Conservation (phyloP, 192 early-diverging fungal genomes). For the Coemansia sp. region DNA sequence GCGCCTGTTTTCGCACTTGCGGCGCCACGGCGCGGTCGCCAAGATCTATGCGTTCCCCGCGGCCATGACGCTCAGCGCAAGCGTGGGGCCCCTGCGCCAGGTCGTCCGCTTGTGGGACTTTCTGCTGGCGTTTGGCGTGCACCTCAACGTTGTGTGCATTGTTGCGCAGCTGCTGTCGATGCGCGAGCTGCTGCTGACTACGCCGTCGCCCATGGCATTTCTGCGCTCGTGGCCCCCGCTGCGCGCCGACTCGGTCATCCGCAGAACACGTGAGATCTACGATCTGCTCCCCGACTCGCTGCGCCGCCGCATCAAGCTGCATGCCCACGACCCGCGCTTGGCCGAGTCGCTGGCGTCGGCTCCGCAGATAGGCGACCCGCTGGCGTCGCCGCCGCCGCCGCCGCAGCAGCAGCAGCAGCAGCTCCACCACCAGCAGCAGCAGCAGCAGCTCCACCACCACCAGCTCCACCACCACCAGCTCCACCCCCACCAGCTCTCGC, state of each 20-base stretch:
- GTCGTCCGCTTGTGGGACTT: slow-evolving; percentile 92
- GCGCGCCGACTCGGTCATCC: slow-evolving; percentile 43
- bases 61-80: slow-evolving; percentile 88
- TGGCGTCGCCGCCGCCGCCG: slow-evolving; percentile 9
- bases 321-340: slow-evolving; percentile 43
- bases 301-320: slow-evolving; percentile 25
- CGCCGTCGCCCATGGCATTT: slow-evolving; percentile 41
- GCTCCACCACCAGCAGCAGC: neutral
- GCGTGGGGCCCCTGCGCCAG: slow-evolving; percentile 82
- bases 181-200: slow-evolving; percentile 69
- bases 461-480: neutral
- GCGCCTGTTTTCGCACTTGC: slow-evolving; percentile 70
- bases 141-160: slow-evolving; percentile 90
- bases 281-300: slow-evolving; percentile 27
- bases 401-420: neutral
- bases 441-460: neutral
- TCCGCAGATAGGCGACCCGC: slow-evolving; percentile 26
- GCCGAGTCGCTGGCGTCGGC: slow-evolving; percentile 41
- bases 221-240: slow-evolving; percentile 50
- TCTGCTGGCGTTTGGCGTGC: slow-evolving; percentile 85
- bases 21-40: slow-evolving; percentile 70
- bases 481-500: slow-evolving; percentile 5
- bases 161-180: slow-evolving; percentile 82
- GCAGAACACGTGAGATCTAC: slow-evolving; percentile 48
- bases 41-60: slow-evolving; percentile 89